These are phyloP conservation scores for Curvularia lunata DNA, from an alignment of 2,329 filamentous ascomycete species.

Conservation along the genomic window DNA sequence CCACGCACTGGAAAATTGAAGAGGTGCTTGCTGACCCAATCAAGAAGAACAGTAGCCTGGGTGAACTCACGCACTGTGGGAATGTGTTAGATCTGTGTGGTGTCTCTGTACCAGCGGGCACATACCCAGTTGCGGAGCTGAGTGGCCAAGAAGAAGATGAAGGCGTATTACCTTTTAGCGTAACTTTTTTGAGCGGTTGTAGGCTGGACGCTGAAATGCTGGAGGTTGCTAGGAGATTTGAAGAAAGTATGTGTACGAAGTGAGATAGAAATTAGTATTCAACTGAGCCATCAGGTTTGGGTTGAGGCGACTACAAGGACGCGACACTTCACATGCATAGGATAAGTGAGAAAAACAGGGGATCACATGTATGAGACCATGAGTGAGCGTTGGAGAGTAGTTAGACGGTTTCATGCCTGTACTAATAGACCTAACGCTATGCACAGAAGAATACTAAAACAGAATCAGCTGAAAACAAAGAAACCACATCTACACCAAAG, in stretches of 20 bases:
- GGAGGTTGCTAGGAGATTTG: conserved; percentile 47
- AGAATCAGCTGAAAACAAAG: background rate
- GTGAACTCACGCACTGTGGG: conserved; percentile 64
- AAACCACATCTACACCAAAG: background rate
- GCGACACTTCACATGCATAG: background rate
- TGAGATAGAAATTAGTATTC: background rate
- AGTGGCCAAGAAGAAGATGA: conserved; percentile 32
- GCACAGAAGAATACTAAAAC: background rate
- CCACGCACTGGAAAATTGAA: conserved; percentile 57
- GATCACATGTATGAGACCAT: background rate
- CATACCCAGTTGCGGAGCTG: conserved; percentile 38
- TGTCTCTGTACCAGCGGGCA: conserved; percentile 57
- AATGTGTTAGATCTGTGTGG: conserved; percentile 64
- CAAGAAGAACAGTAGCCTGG: conserved; percentile 57
- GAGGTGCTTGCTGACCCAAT: conserved; percentile 61
- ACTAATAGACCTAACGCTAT: background rate
- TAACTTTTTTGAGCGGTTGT: conserved; percentile 49
- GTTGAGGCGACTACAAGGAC: background rate
- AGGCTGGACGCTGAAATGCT: conserved; percentile 51
- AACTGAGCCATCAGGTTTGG: background rate
- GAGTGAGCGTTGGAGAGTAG: background rate
- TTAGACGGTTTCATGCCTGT: background rate
- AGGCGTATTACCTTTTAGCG: conserved; percentile 50
- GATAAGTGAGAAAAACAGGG: background rate
- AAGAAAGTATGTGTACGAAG: conserved; percentile 14